phyloP scores from a whole-genome alignment of 352 stramenopile genomes.

The Saprolegnia parasitica region DNA sequence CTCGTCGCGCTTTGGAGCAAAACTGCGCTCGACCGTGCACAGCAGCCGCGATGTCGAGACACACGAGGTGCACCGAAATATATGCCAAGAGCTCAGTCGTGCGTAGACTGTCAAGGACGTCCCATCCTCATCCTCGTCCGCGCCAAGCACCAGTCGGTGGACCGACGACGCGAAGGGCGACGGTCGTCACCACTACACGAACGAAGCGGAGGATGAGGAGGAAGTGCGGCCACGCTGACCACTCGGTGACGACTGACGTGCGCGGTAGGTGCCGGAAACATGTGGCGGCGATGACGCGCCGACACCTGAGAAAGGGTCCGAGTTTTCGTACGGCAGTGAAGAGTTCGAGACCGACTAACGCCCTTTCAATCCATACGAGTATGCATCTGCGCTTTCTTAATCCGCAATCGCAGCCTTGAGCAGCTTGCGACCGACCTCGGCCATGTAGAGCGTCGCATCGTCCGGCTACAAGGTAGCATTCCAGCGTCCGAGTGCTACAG shows the following conservation, averaged over 20 bases:
- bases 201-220: conserved; percentile 8
- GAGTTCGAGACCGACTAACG: conserved; percentile 50
- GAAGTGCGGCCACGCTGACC: conserved; percentile 25
- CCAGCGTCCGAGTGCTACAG: too few species aligned
- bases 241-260: conserved; percentile 21
- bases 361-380: conserved; percentile 10
- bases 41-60: not conserved
- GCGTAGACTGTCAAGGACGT: not conserved
- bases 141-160: too few species aligned
- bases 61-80: too few species aligned
- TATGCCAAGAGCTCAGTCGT: too few species aligned
- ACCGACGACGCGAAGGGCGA: too few species aligned
- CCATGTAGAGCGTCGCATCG: conserved; percentile 51
- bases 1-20: conserved; percentile 8
- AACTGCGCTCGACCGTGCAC: conserved; percentile 15
- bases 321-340: conserved; percentile 49
- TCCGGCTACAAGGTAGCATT: conserved; percentile 25
- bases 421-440: conserved; percentile 66
- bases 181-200: not conserved
- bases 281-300: conserved; percentile 33
- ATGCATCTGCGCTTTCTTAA: not conserved
- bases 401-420: conserved; percentile 53
- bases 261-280: not conserved
- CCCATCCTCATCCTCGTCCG: conserved; percentile 11
- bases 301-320: conserved; percentile 22